Evolutionary conservation across 2,329 filamentous ascomycete genomes (phyloP).

Genomic region (Penicillium concentricum): DNA sequence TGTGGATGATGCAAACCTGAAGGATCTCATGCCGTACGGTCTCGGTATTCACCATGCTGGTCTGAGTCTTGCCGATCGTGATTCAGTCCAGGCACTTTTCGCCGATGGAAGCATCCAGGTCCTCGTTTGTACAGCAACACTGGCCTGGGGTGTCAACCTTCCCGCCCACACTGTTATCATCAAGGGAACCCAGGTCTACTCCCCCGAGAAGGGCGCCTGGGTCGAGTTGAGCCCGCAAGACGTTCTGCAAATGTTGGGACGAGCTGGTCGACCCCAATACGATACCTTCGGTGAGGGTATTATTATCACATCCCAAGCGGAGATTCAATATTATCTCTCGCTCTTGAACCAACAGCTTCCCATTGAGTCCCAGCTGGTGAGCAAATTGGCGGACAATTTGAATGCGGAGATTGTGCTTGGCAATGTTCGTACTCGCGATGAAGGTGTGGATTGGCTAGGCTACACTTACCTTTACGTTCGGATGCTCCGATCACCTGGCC

Average conservation of each 20-base stretch:
- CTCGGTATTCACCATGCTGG: constrained; percentile 98
- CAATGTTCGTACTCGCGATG: constrained; percentile 85
- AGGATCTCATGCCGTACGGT: constrained; percentile 91
- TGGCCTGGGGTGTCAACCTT: constrained; percentile 98
- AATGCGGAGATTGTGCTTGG: constrained; percentile 96
- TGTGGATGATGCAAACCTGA: constrained; percentile 81
- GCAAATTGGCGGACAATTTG: constrained; percentile 88
- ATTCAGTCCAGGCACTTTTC: constrained; percentile 92
- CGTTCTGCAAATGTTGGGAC: constrained; percentile 96
- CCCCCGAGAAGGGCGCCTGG: constrained; percentile 97
- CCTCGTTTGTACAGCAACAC: constrained; percentile 93
- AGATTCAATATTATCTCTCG: constrained; percentile 96
- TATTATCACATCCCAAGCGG: constrained; percentile 91
- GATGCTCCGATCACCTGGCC: constrained; percentile 90
- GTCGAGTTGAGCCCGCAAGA: constrained; percentile 96
- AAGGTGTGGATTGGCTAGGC: constrained; percentile 97
- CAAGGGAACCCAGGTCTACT: constrained; percentile 97
- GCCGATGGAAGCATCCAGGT: constrained; percentile 89
- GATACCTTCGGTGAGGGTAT: constrained; percentile 98
- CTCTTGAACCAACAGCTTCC: constrained; percentile 95
- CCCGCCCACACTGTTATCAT: constrained; percentile 98
- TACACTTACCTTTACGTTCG: constrained; percentile 98
- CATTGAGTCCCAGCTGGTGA: constrained; percentile 94
- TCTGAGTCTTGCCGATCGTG: constrained; percentile 93
- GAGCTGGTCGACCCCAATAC: constrained; percentile 92